Percentiles rank a stretch among this genome's conserved stretches.
These are phyloP conservation scores for Pugionium cornutum DNA, from an alignment of 345 rosid genomes.

Conservation along the genomic window DNA sequence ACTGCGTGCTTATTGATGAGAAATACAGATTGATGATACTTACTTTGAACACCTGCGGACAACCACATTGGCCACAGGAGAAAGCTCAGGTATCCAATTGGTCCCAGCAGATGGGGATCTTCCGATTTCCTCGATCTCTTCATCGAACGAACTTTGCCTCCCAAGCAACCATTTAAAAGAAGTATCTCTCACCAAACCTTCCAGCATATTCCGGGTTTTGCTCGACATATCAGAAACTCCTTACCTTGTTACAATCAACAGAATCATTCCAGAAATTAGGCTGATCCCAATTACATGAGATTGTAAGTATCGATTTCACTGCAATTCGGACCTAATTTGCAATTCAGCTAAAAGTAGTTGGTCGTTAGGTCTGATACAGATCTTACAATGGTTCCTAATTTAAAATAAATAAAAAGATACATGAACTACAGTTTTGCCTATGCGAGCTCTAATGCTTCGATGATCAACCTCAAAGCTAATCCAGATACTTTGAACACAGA, in stretches of 20 bases:
- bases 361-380: conserved; percentile 30
- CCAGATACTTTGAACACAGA: background rate
- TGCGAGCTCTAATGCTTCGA: background rate
- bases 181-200: conserved; percentile 75
- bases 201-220: conserved; percentile 71
- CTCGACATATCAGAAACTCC: conserved; percentile 46
- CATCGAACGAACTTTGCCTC: conserved; percentile 58
- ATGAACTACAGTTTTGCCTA: no score
- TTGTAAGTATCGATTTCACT: background rate
- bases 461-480: conserved; percentile 1
- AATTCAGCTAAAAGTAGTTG: conserved; percentile 23
- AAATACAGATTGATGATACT: conserved; percentile 32
- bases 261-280: background rate
- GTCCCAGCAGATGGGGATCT: conserved; percentile 63
- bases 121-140: conserved; percentile 86
- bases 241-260: conserved; percentile 22
- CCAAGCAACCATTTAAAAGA: conserved; percentile 89
- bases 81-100: conserved; percentile 88
- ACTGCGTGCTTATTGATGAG: background rate
- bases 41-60: conserved; percentile 95
- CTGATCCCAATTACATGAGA: background rate
- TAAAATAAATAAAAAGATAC: no score
- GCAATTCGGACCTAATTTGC: background rate
- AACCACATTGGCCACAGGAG: conserved; percentile 77
- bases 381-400: background rate